Percentiles rank a stretch among this genome's conserved stretches.
phyloP scores from a whole-genome alignment of 1,284 basidiomycete species.

The Earliella scabrosa region DNA sequence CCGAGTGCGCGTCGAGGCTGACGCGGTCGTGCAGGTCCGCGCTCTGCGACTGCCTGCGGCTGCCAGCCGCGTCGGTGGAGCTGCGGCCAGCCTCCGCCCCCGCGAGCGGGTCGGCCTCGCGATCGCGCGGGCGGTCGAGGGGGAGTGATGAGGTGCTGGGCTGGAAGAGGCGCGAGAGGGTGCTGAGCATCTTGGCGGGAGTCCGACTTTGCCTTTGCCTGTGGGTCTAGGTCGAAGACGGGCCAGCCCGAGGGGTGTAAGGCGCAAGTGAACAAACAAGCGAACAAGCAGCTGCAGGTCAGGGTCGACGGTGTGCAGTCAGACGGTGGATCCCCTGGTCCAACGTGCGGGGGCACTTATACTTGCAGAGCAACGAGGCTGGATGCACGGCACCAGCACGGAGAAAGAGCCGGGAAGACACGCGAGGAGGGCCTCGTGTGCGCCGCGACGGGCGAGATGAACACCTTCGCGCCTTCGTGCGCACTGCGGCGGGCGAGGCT shows the following conservation, averaged over 20 bases:
- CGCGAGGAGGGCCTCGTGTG: constrained; percentile 12
- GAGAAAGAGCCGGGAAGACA: constrained; percentile 11
- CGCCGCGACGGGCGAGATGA: constrained; percentile 5
- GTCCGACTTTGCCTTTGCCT: not conserved
- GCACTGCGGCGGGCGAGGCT: constrained; percentile 5
- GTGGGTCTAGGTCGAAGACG: not conserved
- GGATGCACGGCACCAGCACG: constrained; percentile 12
- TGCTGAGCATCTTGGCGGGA: constrained; percentile 21
- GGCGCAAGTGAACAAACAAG: not conserved
- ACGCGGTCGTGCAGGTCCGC: not conserved
- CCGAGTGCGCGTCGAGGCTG: constrained; percentile 14
- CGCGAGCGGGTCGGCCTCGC: constrained; percentile 6
- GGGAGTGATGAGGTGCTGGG: constrained; percentile 5
- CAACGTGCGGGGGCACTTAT: constrained; percentile 3
- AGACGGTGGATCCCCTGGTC: not conserved
- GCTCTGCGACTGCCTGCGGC: not conserved
- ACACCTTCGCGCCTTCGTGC: not conserved
- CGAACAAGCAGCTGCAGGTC: not conserved
- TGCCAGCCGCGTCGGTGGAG: not conserved
- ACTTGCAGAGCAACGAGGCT: not conserved
- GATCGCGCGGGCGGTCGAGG: constrained; percentile 5
- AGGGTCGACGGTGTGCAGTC: not conserved
- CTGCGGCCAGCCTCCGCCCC: constrained; percentile 1
- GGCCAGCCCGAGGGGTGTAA: not conserved
- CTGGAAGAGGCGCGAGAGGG: constrained; percentile 28